Evolutionary conservation across 73 alveolate genomes (phyloP).

Genomic region (Uronychia binucleata): DNA sequence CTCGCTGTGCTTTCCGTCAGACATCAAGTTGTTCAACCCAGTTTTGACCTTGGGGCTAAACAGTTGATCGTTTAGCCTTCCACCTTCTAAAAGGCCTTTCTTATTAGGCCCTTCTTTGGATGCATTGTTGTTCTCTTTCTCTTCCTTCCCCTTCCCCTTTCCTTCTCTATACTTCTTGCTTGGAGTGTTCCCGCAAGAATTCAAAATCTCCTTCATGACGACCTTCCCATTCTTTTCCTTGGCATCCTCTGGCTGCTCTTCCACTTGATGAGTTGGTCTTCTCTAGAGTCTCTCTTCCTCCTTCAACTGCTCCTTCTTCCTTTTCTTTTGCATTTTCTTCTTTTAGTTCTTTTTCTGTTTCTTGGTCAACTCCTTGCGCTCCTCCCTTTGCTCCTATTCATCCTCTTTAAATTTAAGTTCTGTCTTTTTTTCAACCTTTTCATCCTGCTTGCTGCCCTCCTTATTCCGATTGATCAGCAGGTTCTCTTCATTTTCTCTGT

Average conservation of each 20-base stretch:
- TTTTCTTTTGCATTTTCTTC: slow-evolving; percentile 55
- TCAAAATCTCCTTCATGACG: neutral
- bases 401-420: neutral
- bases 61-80: neutral
- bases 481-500: neutral
- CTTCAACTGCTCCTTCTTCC: slow-evolving; percentile 56
- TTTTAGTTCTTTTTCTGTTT: slow-evolving; percentile 47
- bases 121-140: neutral
- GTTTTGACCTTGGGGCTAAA: neutral
- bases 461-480: neutral
- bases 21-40: neutral
- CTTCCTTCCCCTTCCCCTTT: neutral
- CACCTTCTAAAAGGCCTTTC: too few species aligned
- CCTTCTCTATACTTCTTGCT: neutral
- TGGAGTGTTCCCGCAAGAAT: neutral
- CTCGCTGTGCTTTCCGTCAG: slow-evolving; percentile 1
- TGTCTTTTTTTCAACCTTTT: neutral
- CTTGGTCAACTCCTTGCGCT: slow-evolving; percentile 15
- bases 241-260: slow-evolving; percentile 56
- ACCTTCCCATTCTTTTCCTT: neutral
- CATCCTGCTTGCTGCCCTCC: neutral
- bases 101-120: neutral
- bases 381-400: neutral
- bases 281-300: slow-evolving; percentile 37
- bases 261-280: slow-evolving; percentile 25